Evolutionary conservation across 257 asterid genomes (phyloP).

Genomic region (Penstemon eatonii): DNA sequence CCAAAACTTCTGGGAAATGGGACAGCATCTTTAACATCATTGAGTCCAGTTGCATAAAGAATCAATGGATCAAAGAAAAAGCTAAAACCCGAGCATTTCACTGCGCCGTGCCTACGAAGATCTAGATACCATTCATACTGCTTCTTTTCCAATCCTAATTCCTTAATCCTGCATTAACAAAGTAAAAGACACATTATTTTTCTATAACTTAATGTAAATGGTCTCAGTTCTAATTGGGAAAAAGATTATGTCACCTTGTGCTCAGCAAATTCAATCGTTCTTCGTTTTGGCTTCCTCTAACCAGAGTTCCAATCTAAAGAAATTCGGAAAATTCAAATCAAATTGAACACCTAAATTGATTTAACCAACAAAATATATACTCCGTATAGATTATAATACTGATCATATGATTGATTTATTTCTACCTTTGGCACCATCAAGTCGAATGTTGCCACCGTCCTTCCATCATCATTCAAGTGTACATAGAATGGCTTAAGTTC

Average conservation of each 20-base stretch:
- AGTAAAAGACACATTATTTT: not conserved
- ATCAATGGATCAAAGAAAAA: constrained; percentile 63
- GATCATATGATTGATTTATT: not conserved
- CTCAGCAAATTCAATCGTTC: constrained; percentile 56
- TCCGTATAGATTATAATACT: too few relatives aligned
- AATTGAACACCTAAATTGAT: not conserved
- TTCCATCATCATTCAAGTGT: constrained; percentile 63
- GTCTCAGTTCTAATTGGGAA: not conserved
- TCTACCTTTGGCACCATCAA: constrained; percentile 73
- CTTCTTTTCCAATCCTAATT: constrained; percentile 51
- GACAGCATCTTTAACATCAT: constrained; percentile 75
- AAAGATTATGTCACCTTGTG: constrained; percentile 48
- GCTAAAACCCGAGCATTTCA: constrained; percentile 63
- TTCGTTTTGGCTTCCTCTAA: constrained; percentile 86
- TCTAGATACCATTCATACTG: constrained; percentile 85
- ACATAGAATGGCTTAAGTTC: constrained; percentile 61
- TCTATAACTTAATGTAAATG: not conserved
- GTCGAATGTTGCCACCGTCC: constrained; percentile 77
- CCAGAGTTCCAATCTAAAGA: constrained; percentile 68
- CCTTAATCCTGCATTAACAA: constrained; percentile 54
- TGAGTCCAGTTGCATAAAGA: constrained; percentile 81
- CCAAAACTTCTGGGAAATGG: constrained; percentile 83
- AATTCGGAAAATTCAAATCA: not conserved
- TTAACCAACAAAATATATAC: not conserved
- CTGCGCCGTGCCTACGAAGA: constrained; percentile 71